These are phyloP conservation scores for Penicillium canariense DNA, from an alignment of 495 filamentous ascomycete genomes.

Conservation along the genomic window DNA sequence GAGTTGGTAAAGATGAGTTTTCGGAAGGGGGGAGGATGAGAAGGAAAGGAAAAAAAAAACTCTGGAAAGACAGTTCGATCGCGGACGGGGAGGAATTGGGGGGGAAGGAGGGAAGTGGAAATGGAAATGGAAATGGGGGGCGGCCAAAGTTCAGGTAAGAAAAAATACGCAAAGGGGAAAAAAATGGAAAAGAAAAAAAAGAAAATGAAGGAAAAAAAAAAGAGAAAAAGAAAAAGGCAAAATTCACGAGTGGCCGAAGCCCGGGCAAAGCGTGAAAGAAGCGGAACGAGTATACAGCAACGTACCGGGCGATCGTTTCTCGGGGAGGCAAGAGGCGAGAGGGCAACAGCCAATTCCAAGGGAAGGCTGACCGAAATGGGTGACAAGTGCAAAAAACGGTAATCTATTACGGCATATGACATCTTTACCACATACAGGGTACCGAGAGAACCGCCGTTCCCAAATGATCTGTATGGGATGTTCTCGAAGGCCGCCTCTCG, in stretches of 20 bases:
- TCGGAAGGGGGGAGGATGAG: slow-evolving; percentile 18
- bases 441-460: neutral
- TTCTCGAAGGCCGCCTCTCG: neutral
- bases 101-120: slow-evolving; percentile 30
- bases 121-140: slow-evolving; percentile 24
- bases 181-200: slow-evolving; percentile 12
- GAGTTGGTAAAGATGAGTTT: slow-evolving; percentile 12
- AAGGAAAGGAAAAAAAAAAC: slow-evolving; percentile 23
- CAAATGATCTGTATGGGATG: slow-evolving; percentile 5
- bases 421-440: neutral
- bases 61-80: slow-evolving; percentile 16
- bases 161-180: slow-evolving; percentile 13
- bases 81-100: slow-evolving; percentile 12
- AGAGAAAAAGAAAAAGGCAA: slow-evolving; percentile 28
- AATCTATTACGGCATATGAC: neutral
- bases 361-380: slow-evolving; percentile 11
- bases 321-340: slow-evolving; percentile 33
- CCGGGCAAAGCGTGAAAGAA: slow-evolving; percentile 13
- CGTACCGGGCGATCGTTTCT: slow-evolving; percentile 1
- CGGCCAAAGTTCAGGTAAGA: slow-evolving; percentile 29
- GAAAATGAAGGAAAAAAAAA: slow-evolving; percentile 29
- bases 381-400: slow-evolving; percentile 4
- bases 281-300: neutral
- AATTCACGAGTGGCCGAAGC: slow-evolving; percentile 24
- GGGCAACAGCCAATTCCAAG: too few species aligned